Evolutionary conservation across 2,329 filamentous ascomycete genomes (phyloP), one percentile per base, ranked within the genome.

Genomic region (Dactylellina cionopaga): DNA sequence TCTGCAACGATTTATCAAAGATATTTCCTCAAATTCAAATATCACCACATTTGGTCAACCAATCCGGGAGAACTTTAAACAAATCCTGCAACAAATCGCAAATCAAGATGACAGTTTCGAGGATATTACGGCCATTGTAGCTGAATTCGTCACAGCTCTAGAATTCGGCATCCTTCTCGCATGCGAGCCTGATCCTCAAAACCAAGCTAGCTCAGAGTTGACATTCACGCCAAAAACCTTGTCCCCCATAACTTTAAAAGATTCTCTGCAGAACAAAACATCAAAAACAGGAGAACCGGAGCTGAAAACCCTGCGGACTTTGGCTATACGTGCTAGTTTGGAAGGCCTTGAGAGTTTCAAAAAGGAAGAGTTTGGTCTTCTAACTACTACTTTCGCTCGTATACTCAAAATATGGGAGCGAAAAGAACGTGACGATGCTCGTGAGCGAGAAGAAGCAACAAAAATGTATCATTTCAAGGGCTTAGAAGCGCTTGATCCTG

Each of bases 401-500:
- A 54, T 65, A 5, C 43, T 72, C 2, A 64, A 54, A 41, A 17
- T 65, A 5, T 72, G 68, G 68, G 59, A 72, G 29, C 46, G 54
- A 24, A 64, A 59, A 31, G 68, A 72, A 25, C 51, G 59, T 6
- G 68, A 72, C n/a, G 52, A 58, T 19, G 68, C 68, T 13, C 35
- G 46, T 13, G 68, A 72, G 22, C 52, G 59, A 25, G 68, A 72
- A 11, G 68, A 72, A 39, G 68, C 68, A 5, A 59, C 68, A 9
- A 65, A 72, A 17, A 52, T 72, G 59, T 72, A 72, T 41, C 68
- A 72, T 25, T 72, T 72, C 33, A 72, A 72, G 33, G 68, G 68
- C 0, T 59, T 72, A 25, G 68, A 72, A 17, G 52, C 44, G 19
- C 27, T 54, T n/a, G 59, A 72, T 31, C 68, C 68, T 25, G 68